Conservation (phyloP, 2,329 filamentous ascomycete genomes). For the Drechslerella dactyloides region DNA sequence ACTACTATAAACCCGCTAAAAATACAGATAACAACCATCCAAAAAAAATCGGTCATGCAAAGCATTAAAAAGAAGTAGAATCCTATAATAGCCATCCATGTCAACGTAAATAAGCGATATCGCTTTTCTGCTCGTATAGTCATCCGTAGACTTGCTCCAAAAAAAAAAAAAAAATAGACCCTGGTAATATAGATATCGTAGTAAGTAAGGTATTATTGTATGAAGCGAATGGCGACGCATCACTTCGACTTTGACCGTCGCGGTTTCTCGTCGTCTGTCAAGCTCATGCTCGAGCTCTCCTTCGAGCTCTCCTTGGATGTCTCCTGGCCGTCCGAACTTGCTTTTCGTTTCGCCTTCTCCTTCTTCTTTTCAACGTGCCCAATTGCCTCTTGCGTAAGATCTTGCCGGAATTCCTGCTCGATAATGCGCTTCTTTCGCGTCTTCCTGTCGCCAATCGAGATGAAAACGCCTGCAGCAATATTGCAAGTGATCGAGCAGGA, state of each 20-base stretch:
- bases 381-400: conserved; percentile 72
- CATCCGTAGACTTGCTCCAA: background rate
- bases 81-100: background rate
- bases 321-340: conserved; percentile 13
- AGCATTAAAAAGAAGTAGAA: background rate
- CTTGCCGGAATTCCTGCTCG: conserved; percentile 76
- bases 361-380: conserved; percentile 60
- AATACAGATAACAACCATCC: background rate
- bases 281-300: conserved; percentile 37
- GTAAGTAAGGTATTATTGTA: background rate
- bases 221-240: background rate
- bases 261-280: conserved; percentile 26
- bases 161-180: background rate
- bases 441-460: conserved; percentile 75
- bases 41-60: background rate
- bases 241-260: conserved; percentile 5
- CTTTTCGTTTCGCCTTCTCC: conserved; percentile 60
- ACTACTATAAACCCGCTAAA: background rate
- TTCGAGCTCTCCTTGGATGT: conserved; percentile 42
- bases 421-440: conserved; percentile 87
- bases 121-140: background rate
- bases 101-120: background rate
- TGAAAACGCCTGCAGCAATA: conserved; percentile 75
- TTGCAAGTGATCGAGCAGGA: conserved; percentile 79
- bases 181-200: conserved; percentile 1